Conservation (phyloP, 768 basidiomycete species). For the Lactarius psammicola region DNA sequence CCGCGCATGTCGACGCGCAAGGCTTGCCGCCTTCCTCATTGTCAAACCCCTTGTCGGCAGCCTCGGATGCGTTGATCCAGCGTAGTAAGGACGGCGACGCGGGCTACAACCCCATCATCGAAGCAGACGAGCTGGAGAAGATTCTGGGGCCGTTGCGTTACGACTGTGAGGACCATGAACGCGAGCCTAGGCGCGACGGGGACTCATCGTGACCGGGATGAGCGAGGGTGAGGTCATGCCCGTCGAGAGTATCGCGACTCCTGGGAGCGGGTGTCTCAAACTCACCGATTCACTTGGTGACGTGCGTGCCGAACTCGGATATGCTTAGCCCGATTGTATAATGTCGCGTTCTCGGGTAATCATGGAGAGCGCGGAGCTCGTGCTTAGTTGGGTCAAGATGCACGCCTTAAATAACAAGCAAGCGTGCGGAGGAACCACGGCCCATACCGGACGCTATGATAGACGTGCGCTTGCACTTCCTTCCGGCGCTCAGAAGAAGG, state of each 20-base stretch:
- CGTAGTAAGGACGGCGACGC: not conserved
- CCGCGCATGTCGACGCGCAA: constrained; percentile 57
- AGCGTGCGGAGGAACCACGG: constrained; percentile 68
- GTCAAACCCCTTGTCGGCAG: constrained; percentile 7
- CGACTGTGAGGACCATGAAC: no score
- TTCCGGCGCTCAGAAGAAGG: constrained; percentile 1
- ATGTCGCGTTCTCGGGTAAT: constrained; percentile 54
- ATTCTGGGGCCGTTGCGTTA: constrained; percentile 78
- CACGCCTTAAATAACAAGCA: constrained; percentile 78
- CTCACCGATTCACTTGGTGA: no score
- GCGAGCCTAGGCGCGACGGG: no score
- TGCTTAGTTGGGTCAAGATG: constrained; percentile 89
- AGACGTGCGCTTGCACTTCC: constrained; percentile 87
- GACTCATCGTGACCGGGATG: no score
- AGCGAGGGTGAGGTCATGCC: no score
- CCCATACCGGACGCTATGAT: constrained; percentile 61
- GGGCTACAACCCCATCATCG: constrained; percentile 57
- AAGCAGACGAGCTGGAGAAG: constrained; percentile 67
- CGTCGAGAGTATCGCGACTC: no score
- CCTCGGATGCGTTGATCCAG: not conserved
- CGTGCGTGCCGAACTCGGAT: no score
- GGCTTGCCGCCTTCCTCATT: constrained; percentile 26
- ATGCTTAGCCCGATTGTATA: constrained; percentile 65
- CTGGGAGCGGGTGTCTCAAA: no score
- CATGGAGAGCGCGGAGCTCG: constrained; percentile 87